Percentiles rank a stretch among this genome's conserved stretches.
These are phyloP conservation scores for Rheum nobile DNA, from an alignment of 148 eudicot species.

Conservation along the genomic window DNA sequence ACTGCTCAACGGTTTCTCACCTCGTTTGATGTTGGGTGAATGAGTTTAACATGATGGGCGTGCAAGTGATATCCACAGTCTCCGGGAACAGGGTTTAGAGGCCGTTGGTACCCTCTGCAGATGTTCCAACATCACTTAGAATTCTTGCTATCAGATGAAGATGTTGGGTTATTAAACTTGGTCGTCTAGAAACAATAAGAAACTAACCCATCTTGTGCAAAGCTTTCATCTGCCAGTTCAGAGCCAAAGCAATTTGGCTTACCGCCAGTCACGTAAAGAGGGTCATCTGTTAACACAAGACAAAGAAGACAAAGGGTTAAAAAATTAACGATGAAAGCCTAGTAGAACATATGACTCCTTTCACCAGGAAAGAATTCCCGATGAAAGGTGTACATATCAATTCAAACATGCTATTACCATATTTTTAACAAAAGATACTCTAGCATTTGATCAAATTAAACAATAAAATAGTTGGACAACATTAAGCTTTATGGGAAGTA, in stretches of 20 bases:
- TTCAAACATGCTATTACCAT: too few relatives aligned
- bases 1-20: slow-evolving; percentile 19
- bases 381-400: too few relatives aligned
- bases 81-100: slow-evolving; percentile 87
- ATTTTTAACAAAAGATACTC: too few relatives aligned
- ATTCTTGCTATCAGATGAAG: background rate
- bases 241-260: slow-evolving; percentile 43
- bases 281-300: slow-evolving; percentile 55
- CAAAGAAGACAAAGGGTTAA: background rate
- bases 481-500: background rate
- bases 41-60: slow-evolving; percentile 57
- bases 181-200: slow-evolving; percentile 2
- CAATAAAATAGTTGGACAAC: background rate
- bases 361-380: too few relatives aligned
- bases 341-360: too few relatives aligned
- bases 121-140: too few relatives aligned
- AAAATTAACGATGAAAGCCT: too few relatives aligned
- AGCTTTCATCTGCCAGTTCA: slow-evolving; percentile 44
- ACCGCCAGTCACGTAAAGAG: slow-evolving; percentile 78
- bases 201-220: slow-evolving; percentile 75
- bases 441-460: background rate
- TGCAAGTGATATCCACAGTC: slow-evolving; percentile 94
- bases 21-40: slow-evolving; percentile 71
- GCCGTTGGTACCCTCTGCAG: slow-evolving; percentile 72
- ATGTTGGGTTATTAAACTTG: background rate